A percentile compares a stretch with the other conserved stretches of the same genome.
Evolutionary conservation across 176 grass and related monocot species (phyloP).

Genomic region (Musa beccarii): DNA sequence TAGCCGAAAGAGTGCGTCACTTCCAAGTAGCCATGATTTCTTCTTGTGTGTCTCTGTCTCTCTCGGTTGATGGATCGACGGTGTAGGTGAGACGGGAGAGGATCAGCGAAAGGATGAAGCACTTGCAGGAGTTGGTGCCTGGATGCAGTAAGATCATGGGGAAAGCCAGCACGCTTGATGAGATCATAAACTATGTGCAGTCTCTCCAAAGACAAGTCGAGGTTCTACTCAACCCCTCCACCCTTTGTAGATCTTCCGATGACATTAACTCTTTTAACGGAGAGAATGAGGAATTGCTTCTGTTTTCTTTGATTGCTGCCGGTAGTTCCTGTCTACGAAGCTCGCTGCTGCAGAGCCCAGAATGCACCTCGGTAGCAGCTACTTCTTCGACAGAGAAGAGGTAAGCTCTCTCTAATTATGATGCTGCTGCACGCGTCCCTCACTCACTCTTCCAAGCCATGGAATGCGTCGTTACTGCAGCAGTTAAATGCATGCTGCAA

Average conservation of each 20-base stretch:
- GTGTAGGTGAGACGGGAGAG: slow-evolving; percentile 79
- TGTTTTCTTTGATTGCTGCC: slow-evolving; percentile 4
- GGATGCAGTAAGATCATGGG: too few species aligned
- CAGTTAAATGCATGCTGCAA: slow-evolving; percentile 41
- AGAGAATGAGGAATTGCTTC: too few species aligned
- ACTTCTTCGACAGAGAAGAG: slow-evolving; percentile 34
- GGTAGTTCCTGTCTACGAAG: slow-evolving; percentile 91
- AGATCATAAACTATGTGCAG: slow-evolving; percentile 96
- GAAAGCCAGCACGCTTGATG: too few species aligned
- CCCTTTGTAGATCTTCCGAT: too few species aligned
- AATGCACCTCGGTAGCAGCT: slow-evolving; percentile 29
- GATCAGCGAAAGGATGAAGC: slow-evolving; percentile 45
- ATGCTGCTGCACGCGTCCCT: neutral
- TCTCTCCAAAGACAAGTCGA: slow-evolving; percentile 97
- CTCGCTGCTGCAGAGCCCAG: slow-evolving; percentile 69
- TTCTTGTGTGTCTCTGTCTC: neutral
- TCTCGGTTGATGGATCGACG: neutral
- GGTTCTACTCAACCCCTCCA: slow-evolving; percentile 27
- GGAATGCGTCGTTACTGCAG: neutral
- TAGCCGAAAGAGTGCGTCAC: too few species aligned
- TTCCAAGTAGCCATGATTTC: neutral
- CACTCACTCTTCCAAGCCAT: too few species aligned
- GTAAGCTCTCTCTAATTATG: neutral
- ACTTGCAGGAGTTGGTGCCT: too few species aligned
- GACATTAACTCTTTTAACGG: too few species aligned